Percentiles rank a stretch among this genome's conserved stretches.
phyloP scores from a whole-genome alignment of 192 early-diverging fungal genomes.

The Coemansia sp. region DNA sequence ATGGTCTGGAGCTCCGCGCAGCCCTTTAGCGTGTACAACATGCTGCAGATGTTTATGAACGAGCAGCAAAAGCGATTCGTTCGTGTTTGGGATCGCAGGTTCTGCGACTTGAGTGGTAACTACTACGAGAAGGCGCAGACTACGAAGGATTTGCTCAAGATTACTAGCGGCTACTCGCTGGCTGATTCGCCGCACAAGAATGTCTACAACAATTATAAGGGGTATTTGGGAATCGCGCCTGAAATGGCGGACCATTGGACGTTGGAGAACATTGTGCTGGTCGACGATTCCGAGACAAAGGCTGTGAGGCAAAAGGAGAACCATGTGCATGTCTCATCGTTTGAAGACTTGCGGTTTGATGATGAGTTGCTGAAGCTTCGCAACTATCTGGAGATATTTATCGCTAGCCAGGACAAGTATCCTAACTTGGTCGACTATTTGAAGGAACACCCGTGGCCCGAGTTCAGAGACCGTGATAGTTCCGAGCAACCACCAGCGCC shows the following conservation, averaged over 20 bases:
- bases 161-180: constrained; percentile 55
- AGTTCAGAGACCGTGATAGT: constrained; percentile 11
- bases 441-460: constrained; percentile 28
- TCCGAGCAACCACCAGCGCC: not conserved
- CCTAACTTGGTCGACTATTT: constrained; percentile 31
- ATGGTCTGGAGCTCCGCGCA: constrained; percentile 77
- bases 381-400: constrained; percentile 27
- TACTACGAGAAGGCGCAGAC: constrained; percentile 56
- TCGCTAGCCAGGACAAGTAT: constrained; percentile 13
- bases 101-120: constrained; percentile 38
- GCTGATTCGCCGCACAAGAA: constrained; percentile 27
- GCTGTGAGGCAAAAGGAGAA: constrained; percentile 38
- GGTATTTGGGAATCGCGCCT: constrained; percentile 21
- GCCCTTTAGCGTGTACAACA: constrained; percentile 56
- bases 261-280: constrained; percentile 38
- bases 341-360: constrained; percentile 16
- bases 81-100: constrained; percentile 64
- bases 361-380: constrained; percentile 29
- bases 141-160: constrained; percentile 64
- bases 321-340: constrained; percentile 42
- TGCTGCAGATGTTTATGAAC: constrained; percentile 56
- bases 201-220: constrained; percentile 18
- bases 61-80: constrained; percentile 35
- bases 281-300: constrained; percentile 52
- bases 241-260: constrained; percentile 33